phyloP scores from a whole-genome alignment of 2,329 filamentous ascomycete genomes.

The Aspergillus pseudotamarii region DNA sequence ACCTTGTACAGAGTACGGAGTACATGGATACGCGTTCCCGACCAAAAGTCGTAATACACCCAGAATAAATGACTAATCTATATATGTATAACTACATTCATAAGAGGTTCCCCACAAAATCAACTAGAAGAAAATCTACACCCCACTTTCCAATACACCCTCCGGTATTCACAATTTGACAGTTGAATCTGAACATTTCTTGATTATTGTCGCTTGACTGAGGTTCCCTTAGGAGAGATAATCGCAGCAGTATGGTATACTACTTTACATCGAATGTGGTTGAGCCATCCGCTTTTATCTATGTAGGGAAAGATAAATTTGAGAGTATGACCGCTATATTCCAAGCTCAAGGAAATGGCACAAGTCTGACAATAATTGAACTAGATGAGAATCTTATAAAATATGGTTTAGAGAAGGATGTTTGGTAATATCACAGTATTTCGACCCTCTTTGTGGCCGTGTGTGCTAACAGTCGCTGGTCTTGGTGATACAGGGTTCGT shows the following conservation, averaged over 20 bases:
- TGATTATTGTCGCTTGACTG: background rate
- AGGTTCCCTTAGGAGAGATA: background rate
- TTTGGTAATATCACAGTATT: slow-evolving; percentile 65
- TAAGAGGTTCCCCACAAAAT: slow-evolving; percentile 2
- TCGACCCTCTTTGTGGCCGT: background rate
- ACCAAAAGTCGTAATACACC: background rate
- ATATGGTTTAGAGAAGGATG: slow-evolving; percentile 90
- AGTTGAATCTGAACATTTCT: background rate
- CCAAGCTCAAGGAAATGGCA: slow-evolving; percentile 5
- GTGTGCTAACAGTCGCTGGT: slow-evolving; percentile 3
- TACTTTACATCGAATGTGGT: slow-evolving; percentile 91
- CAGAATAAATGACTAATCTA: background rate
- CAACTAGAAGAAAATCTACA: slow-evolving; percentile 2
- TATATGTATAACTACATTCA: background rate
- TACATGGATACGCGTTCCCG: too few relatives aligned
- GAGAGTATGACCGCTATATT: slow-evolving; percentile 69
- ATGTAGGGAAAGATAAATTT: slow-evolving; percentile 98
- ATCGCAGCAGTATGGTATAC: slow-evolving; percentile 69
- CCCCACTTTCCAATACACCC: background rate
- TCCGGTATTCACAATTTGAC: background rate
- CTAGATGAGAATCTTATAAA: slow-evolving; percentile 95
- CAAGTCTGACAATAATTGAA: slow-evolving; percentile 17
- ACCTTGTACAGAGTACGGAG: too few relatives aligned
- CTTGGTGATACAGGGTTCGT: slow-evolving; percentile 36
- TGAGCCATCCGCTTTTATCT: slow-evolving; percentile 81